phyloP scores from a whole-genome alignment of 768 basidiomycete species.

The Chalciporus sphaerocephalus region DNA sequence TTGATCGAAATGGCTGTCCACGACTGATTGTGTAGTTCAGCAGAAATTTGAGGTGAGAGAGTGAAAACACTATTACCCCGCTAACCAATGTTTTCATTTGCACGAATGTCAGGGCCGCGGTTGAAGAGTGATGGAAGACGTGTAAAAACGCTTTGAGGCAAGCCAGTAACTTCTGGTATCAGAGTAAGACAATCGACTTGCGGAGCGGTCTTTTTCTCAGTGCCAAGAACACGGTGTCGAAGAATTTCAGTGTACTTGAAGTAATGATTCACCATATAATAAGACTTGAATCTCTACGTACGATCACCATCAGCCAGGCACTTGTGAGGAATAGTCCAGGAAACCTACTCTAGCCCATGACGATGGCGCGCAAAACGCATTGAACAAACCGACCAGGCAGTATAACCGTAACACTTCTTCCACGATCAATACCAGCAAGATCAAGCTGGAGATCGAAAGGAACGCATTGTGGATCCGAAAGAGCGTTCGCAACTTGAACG shows the following conservation, averaged over 20 bases:
- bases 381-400: constrained; percentile 66
- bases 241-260: constrained; percentile 93
- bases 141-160: constrained; percentile 98
- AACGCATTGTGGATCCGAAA: constrained; percentile 87
- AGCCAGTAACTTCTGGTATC: too few relatives aligned
- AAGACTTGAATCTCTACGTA: constrained; percentile 83
- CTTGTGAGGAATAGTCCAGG: too few relatives aligned
- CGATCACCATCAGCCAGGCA: too few relatives aligned
- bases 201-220: constrained; percentile 96
- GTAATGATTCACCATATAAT: constrained; percentile 96
- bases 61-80: constrained; percentile 48
- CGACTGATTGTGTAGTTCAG: constrained; percentile 47
- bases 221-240: constrained; percentile 93
- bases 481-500: constrained; percentile 65
- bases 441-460: constrained; percentile 71
- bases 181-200: constrained; percentile 35
- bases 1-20: constrained; percentile 90
- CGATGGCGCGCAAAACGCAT: constrained; percentile 65
- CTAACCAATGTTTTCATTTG: constrained; percentile 87
- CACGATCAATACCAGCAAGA: constrained; percentile 74
- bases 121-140: constrained; percentile 96
- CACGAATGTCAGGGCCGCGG: constrained; percentile 86
- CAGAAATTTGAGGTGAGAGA: background rate
- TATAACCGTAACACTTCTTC: constrained; percentile 81
- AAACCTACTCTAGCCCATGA: constrained; percentile 89